A percentile compares a stretch with the other conserved stretches of the same genome.
Evolutionary conservation across 2,329 filamentous ascomycete species (phyloP).

Genomic region (Podosphaera leucotricha): DNA sequence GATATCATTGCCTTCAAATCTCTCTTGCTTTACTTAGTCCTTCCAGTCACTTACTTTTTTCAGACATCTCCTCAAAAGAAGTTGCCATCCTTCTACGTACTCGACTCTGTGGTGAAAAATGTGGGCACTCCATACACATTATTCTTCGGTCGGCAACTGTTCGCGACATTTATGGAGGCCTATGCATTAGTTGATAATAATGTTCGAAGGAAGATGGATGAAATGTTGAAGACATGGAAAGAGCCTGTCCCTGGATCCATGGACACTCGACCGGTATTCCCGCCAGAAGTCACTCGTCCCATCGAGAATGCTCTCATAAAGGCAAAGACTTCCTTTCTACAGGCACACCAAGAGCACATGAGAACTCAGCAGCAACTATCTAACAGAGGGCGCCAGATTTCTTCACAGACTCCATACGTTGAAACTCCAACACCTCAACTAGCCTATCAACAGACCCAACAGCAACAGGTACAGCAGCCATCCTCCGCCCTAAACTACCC

Average conservation of each 20-base stretch:
- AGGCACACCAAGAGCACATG: slow-evolving; percentile 30
- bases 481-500: slow-evolving; percentile 13
- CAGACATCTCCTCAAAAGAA: slow-evolving; percentile 77
- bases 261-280: slow-evolving; percentile 80
- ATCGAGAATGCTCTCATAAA: slow-evolving; percentile 92
- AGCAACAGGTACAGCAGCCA: slow-evolving; percentile 18
- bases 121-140: slow-evolving; percentile 93
- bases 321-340: slow-evolving; percentile 36
- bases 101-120: slow-evolving; percentile 97
- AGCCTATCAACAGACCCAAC: slow-evolving; percentile 17
- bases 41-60: slow-evolving; percentile 8
- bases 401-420: slow-evolving; percentile 36
- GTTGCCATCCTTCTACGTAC: slow-evolving; percentile 83
- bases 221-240: slow-evolving; percentile 96
- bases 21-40: background rate
- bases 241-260: slow-evolving; percentile 84
- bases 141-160: slow-evolving; percentile 79
- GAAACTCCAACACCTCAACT: slow-evolving; percentile 54
- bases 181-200: slow-evolving; percentile 70
- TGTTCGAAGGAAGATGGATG: slow-evolving; percentile 78
- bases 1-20: background rate
- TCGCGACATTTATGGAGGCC: slow-evolving; percentile 87
- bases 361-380: slow-evolving; percentile 31
- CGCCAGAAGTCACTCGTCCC: slow-evolving; percentile 60
- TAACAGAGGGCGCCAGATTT: slow-evolving; percentile 24